These are phyloP conservation scores for Sugiyamaella novakii DNA, from an alignment of 1,139 yeast genomes.

Conservation along the genomic window DNA sequence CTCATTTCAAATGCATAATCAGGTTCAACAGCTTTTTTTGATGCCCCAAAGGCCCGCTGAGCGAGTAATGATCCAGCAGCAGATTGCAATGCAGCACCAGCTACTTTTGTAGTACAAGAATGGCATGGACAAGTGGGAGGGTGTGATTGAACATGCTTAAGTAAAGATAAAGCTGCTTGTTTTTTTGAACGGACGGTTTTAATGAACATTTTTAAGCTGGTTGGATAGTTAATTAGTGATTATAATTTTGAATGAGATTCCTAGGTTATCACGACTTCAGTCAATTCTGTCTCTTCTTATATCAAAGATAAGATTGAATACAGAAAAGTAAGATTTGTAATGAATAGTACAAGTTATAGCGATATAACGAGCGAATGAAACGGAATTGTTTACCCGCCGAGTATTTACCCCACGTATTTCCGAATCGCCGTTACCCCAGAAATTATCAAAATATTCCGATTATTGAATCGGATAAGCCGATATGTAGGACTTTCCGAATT, in stretches of 20 bases:
- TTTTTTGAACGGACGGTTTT: slow-evolving; percentile 20
- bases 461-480: too few species aligned
- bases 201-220: slow-evolving; percentile 15
- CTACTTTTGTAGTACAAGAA: slow-evolving; percentile 34
- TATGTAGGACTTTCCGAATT: too few species aligned
- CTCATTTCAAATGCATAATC: slow-evolving; percentile 50
- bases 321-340: neutral
- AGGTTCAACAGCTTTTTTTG: slow-evolving; percentile 29
- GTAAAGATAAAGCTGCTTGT: slow-evolving; percentile 29
- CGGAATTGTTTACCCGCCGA: neutral
- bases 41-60: slow-evolving; percentile 25
- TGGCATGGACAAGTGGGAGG: slow-evolving; percentile 43
- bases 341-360: neutral
- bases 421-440: slow-evolving; percentile 12
- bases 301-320: neutral
- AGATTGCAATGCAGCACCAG: slow-evolving; percentile 23
- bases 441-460: neutral
- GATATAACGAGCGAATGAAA: neutral
- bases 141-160: slow-evolving; percentile 39
- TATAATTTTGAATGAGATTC: too few species aligned
- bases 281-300: neutral
- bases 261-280: too few species aligned
- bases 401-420: slow-evolving; percentile 3
- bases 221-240: neutral
- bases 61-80: slow-evolving; percentile 23